phyloP scores from a whole-genome alignment of 305 asterid genomes.

The Striga hermonthica region DNA sequence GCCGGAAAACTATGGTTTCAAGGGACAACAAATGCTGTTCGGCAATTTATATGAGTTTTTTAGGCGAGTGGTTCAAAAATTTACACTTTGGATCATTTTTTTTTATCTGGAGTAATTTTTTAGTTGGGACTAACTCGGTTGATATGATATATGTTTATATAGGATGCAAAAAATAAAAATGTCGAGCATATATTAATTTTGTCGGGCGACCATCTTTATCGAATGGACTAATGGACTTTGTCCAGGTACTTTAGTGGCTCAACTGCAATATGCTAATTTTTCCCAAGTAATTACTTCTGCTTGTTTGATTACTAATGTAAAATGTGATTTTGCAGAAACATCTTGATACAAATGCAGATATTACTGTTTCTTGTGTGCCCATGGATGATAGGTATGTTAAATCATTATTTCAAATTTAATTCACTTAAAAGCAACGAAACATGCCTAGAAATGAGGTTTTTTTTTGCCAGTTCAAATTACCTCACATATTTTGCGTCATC shows the following conservation, averaged over 20 bases:
- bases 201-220: constrained; percentile 95
- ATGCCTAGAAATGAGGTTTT: too few relatives aligned
- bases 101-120: neutral
- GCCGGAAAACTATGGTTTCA: constrained; percentile 91
- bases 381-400: constrained; percentile 78
- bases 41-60: constrained; percentile 88
- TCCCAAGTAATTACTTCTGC: neutral
- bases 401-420: constrained; percentile 6
- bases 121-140: constrained; percentile 18
- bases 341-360: constrained; percentile 82
- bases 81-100: neutral
- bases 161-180: constrained; percentile 81
- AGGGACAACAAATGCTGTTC: constrained; percentile 98
- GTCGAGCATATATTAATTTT: constrained; percentile 75
- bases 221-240: constrained; percentile 97
- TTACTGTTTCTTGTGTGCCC: constrained; percentile 91
- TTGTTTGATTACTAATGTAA: constrained; percentile 7
- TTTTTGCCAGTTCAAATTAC: too few relatives aligned
- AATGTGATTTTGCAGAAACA: constrained; percentile 65
- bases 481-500: too few relatives aligned
- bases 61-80: constrained; percentile 55
- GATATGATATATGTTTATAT: constrained; percentile 15
- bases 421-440: neutral
- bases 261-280: neutral
- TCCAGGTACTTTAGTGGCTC: constrained; percentile 57